phyloP scores from a whole-genome alignment of 1,139 yeast species.

The Saccharomyces pastorianus region DNA sequence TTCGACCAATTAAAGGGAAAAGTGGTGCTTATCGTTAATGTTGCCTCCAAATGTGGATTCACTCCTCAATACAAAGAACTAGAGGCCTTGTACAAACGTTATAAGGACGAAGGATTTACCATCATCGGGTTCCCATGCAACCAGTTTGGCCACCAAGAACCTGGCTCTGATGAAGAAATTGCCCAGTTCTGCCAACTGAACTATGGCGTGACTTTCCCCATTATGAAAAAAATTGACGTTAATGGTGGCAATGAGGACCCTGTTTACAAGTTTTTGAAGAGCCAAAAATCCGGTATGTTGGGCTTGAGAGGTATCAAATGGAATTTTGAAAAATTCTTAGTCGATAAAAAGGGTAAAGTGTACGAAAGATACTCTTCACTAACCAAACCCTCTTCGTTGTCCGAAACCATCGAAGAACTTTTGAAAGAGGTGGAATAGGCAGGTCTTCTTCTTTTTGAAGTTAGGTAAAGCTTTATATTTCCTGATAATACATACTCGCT shows the following conservation, averaged over 20 bases:
- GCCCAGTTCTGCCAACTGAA: conserved; percentile 47
- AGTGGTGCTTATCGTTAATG: conserved; percentile 76
- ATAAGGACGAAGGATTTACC: conserved; percentile 56
- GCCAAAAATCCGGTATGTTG: conserved; percentile 44
- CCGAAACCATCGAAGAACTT: conserved; percentile 38
- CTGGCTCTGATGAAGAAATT: conserved; percentile 53
- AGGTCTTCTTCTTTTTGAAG: neutral
- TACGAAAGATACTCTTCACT: conserved; percentile 54
- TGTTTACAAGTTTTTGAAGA: conserved; percentile 65
- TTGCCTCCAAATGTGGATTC: conserved; percentile 60
- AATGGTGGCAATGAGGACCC: conserved; percentile 72
- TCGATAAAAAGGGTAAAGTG: conserved; percentile 60
- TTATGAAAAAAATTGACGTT: conserved; percentile 71
- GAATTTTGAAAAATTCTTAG: conserved; percentile 84
- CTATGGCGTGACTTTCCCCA: conserved; percentile 54
- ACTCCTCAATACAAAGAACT: conserved; percentile 61
- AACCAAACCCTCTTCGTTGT: conserved; percentile 54
- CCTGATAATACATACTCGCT: neutral
- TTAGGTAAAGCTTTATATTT: neutral
- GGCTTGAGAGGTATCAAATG: conserved; percentile 68
- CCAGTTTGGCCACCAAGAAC: conserved; percentile 84
- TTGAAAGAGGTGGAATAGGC: conserved; percentile 21
- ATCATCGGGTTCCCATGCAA: conserved; percentile 84
- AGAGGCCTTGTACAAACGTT: conserved; percentile 66
- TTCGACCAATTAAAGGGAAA: conserved; percentile 65